Percentiles rank a stretch among this genome's conserved stretches.
phyloP scores from a whole-genome alignment of 805 yeast genomes.

The Priceomyces fermenticarens region DNA sequence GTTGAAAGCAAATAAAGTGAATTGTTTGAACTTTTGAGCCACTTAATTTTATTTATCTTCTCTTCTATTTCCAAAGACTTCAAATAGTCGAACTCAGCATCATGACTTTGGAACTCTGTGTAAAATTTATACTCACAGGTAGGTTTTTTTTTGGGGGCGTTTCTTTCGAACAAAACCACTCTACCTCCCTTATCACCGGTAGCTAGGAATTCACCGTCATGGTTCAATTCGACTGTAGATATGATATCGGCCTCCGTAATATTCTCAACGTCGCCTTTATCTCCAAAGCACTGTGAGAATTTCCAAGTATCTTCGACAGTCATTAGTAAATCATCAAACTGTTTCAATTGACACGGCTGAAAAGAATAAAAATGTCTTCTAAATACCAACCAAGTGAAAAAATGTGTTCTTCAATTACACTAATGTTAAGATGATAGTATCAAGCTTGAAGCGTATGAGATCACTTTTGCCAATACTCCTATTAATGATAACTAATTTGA shows the following conservation, averaged over 20 bases:
- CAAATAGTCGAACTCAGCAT: constrained; percentile 95
- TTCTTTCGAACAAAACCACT: constrained; percentile 92
- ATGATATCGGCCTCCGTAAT: constrained; percentile 97
- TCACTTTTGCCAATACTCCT: no score
- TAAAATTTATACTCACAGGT: constrained; percentile 89
- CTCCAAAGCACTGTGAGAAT: constrained; percentile 97
- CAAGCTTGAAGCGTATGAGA: no score
- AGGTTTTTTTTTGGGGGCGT: constrained; percentile 58
- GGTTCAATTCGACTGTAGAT: constrained; percentile 94
- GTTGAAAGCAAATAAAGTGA: constrained; percentile 90
- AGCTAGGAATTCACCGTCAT: constrained; percentile 90
- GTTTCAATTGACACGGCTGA: no score
- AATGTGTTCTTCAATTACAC: no score
- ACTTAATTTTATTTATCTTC: constrained; percentile 94
- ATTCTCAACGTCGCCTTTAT: constrained; percentile 93
- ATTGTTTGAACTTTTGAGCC: constrained; percentile 86
- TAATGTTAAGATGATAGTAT: no score
- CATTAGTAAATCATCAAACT: constrained; percentile 2
- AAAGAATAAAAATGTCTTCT: no score
- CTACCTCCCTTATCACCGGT: constrained; percentile 99
- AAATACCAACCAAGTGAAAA: no score
- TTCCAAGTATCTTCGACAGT: constrained; percentile 53
- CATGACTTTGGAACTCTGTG: constrained; percentile 97
- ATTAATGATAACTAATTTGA: no score
- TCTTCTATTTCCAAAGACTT: constrained; percentile 97